A percentile compares a stretch with the other conserved stretches of the same genome.
Evolutionary conservation across 2,329 filamentous ascomycete species (phyloP).

Genomic region (Microsporum audouinii): DNA sequence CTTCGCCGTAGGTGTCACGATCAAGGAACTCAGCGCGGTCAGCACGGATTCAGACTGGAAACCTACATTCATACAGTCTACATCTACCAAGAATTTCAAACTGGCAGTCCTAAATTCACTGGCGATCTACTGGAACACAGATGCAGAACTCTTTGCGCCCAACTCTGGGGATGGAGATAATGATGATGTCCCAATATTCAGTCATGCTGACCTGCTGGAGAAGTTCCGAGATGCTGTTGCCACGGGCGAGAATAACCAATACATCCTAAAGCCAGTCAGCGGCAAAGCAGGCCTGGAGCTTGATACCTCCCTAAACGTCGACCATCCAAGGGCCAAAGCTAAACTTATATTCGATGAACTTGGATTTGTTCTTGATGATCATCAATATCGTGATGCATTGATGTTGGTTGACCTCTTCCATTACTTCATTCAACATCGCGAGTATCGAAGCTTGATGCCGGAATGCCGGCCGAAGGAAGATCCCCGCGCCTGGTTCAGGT

Average conservation of each 20-base stretch:
- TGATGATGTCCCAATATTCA: constrained; percentile 46
- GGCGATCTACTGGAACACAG: constrained; percentile 97
- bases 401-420: constrained; percentile 99
- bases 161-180: constrained; percentile 60
- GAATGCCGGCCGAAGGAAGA: constrained; percentile 78
- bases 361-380: constrained; percentile 90
- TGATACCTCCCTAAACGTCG: constrained; percentile 75
- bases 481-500: constrained; percentile 80
- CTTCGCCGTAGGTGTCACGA: constrained; percentile 80
- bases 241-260: constrained; percentile 70
- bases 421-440: constrained; percentile 93
- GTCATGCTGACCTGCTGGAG: constrained; percentile 62
- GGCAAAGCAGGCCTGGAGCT: constrained; percentile 90
- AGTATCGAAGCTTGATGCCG: constrained; percentile 87
- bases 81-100: constrained; percentile 75
- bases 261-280: constrained; percentile 89
- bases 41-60: constrained; percentile 93
- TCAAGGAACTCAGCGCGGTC: constrained; percentile 93
- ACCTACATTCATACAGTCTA: constrained; percentile 88
- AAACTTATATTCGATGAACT: constrained; percentile 92
- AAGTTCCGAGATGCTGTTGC: constrained; percentile 71
- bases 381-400: constrained; percentile 90
- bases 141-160: constrained; percentile 69
- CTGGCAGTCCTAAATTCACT: constrained; percentile 80
- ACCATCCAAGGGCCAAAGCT: constrained; percentile 77